Percentiles rank a stretch among this genome's conserved stretches.
Conservation (phyloP, 176 grass and related monocot genomes). For the Oryza meyeriana region DNA sequence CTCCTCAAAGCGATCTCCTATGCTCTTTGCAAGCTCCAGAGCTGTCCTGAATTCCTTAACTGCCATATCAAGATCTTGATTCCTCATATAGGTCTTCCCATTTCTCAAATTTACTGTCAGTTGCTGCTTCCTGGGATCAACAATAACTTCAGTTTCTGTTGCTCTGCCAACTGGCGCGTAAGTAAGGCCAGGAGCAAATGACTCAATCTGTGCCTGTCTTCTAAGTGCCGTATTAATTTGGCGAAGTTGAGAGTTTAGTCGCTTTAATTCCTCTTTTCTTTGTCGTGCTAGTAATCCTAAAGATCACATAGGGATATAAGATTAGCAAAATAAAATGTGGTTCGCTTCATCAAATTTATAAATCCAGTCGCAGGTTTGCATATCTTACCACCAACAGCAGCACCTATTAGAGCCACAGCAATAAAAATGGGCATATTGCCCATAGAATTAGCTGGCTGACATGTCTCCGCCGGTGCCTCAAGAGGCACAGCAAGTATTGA, state of each 20-base stretch:
- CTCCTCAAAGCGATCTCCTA: constrained; percentile 66
- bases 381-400: constrained; percentile 51
- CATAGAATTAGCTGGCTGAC: constrained; percentile 38
- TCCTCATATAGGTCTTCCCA: constrained; percentile 61
- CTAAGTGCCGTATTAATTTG: constrained; percentile 60
- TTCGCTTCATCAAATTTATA: not conserved
- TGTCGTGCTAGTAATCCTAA: constrained; percentile 57
- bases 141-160: constrained; percentile 50
- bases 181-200: constrained; percentile 65
- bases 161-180: constrained; percentile 55
- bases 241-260: constrained; percentile 59
- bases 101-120: constrained; percentile 43
- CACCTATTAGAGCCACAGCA: constrained; percentile 56
- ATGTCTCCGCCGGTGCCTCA: constrained; percentile 47
- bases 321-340: too few species aligned
- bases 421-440: constrained; percentile 64
- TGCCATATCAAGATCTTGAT: constrained; percentile 57
- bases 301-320: not conserved
- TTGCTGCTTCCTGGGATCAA: constrained; percentile 71
- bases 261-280: constrained; percentile 64
- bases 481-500: constrained; percentile 44
- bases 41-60: constrained; percentile 52
- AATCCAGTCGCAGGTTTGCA: not conserved
- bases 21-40: constrained; percentile 57
- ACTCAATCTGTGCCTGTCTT: constrained; percentile 74